phyloP scores from a whole-genome alignment of 805 yeast species.

The Saccharomyces cerevisiae region DNA sequence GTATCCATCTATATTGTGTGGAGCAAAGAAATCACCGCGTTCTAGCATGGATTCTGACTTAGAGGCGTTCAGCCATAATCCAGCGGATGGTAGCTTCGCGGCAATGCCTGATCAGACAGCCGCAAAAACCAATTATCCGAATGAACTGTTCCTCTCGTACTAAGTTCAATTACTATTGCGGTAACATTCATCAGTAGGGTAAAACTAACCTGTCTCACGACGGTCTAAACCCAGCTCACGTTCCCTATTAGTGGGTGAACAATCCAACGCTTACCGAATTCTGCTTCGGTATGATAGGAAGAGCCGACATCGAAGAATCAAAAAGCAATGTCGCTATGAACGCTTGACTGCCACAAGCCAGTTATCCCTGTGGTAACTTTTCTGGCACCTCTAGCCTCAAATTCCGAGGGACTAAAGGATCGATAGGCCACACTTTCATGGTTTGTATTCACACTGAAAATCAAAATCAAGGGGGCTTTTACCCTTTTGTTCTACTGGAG shows the following conservation, averaged over 20 bases:
- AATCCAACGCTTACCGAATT: slow-evolving; percentile 40
- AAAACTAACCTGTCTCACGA: slow-evolving; percentile 40
- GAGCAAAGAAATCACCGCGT: slow-evolving; percentile 37
- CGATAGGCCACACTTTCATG: slow-evolving; percentile 45
- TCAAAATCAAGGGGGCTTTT: slow-evolving; percentile 40
- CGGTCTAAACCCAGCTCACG: slow-evolving; percentile 39
- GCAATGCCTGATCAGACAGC: slow-evolving; percentile 41
- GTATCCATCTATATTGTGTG: slow-evolving; percentile 37
- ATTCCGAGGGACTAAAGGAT: slow-evolving; percentile 39
- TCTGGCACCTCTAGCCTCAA: slow-evolving; percentile 41
- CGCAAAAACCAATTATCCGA: slow-evolving; percentile 41
- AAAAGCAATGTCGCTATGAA: slow-evolving; percentile 41
- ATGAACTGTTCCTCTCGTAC: slow-evolving; percentile 42
- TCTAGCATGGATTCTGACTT: slow-evolving; percentile 48
- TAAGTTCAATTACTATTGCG: slow-evolving; percentile 38
- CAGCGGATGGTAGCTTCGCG: slow-evolving; percentile 44
- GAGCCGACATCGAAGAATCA: slow-evolving; percentile 44
- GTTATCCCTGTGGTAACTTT: slow-evolving; percentile 37
- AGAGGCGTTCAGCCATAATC: slow-evolving; percentile 44
- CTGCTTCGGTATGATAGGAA: slow-evolving; percentile 45
- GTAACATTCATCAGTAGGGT: slow-evolving; percentile 36
- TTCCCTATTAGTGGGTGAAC: slow-evolving; percentile 42
- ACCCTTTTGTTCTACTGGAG: slow-evolving; percentile 42
- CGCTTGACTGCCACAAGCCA: slow-evolving; percentile 44
- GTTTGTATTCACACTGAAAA: slow-evolving; percentile 40